Evolutionary conservation across 306 rosid genomes (phyloP).

Genomic region (Ormosia semicastrata): DNA sequence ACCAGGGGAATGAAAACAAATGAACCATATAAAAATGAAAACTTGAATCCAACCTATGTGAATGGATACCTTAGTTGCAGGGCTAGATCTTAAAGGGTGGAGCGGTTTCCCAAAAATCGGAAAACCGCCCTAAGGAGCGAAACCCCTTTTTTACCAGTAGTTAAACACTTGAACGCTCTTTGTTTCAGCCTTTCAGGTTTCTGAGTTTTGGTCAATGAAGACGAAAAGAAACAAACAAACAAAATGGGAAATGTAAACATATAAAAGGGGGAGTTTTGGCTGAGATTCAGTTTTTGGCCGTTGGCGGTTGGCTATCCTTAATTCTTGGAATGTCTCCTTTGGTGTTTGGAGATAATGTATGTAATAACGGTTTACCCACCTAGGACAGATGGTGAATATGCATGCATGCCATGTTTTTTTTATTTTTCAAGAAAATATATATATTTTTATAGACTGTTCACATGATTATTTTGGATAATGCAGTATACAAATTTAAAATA

Average conservation of each 20-base stretch:
- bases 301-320: conserved; percentile 22
- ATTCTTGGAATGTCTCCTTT: not conserved
- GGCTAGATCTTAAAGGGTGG: not conserved
- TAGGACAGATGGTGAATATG: no score
- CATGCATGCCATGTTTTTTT: no score
- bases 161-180: not conserved
- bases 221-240: not conserved
- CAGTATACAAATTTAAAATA: no score
- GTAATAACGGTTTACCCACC: not conserved
- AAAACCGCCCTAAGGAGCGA: conserved; percentile 49
- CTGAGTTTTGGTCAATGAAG: not conserved
- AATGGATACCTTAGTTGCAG: not conserved
- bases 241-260: not conserved
- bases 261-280: not conserved
- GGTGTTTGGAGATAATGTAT: not conserved
- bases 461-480: no score
- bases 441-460: no score
- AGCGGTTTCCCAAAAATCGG: conserved; percentile 51
- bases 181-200: not conserved
- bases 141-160: not conserved
- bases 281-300: not conserved
- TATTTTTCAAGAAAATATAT: no score
- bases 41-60: not conserved
- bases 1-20: not conserved
- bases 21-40: not conserved